phyloP scores from a whole-genome alignment of 208 protist genomes.

The Acanthamoeba triangularis region DNA sequence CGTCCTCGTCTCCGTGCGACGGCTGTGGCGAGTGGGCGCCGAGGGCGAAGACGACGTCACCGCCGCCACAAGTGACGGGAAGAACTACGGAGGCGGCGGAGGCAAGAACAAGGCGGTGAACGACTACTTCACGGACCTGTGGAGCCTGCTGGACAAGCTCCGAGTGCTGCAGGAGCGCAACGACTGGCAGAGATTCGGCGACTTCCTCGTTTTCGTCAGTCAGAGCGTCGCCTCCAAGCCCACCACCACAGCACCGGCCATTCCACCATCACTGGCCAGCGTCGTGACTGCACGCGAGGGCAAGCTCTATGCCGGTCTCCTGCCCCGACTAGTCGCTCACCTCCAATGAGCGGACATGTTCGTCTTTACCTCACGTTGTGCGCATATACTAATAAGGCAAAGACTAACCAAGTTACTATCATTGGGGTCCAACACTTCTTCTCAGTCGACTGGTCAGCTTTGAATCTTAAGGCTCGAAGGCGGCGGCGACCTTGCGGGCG shows the following conservation, averaged over 20 bases:
- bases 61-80: neutral
- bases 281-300: neutral
- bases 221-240: too few species aligned
- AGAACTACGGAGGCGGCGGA: neutral
- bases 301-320: neutral
- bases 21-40: constrained; percentile 4
- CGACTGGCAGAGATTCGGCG: neutral
- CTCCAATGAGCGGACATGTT: neutral
- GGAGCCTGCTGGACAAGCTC: neutral
- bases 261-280: neutral
- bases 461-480: too few species aligned
- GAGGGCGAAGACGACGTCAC: neutral
- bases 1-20: neutral
- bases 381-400: too few species aligned
- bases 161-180: neutral
- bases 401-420: too few species aligned
- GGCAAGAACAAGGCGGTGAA: neutral
- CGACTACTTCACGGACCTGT: neutral
- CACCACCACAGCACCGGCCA: neutral
- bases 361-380: neutral
- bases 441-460: too few species aligned
- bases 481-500: too few species aligned
- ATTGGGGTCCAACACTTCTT: too few species aligned
- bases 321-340: neutral
- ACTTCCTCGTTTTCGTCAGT: neutral